These are phyloP conservation scores for Suillus clintonianus DNA, from an alignment of 768 basidiomycete species.

Conservation along the genomic window DNA sequence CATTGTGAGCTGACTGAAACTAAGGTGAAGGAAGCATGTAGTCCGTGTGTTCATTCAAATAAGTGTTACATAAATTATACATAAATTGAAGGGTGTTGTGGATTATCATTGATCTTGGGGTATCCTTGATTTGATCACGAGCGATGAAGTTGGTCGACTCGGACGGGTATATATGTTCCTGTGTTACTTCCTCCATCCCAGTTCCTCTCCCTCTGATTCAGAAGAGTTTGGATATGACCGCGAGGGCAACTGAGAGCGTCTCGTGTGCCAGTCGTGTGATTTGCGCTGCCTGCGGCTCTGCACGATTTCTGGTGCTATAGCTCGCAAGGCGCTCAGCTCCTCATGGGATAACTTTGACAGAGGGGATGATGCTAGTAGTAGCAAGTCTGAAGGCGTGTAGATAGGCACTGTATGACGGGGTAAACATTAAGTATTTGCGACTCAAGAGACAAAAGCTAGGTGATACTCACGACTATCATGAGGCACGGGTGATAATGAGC, in stretches of 20 bases:
- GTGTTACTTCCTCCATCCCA: slow-evolving; percentile 17
- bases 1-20: neutral
- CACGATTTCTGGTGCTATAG: slow-evolving; percentile 27
- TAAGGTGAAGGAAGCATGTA: too few relatives aligned
- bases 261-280: slow-evolving; percentile 21
- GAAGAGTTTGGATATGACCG: neutral
- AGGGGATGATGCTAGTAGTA: slow-evolving; percentile 24
- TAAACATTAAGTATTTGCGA: neutral
- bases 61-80: neutral
- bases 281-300: slow-evolving; percentile 28
- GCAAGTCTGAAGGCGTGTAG: slow-evolving; percentile 28
- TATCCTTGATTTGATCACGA: neutral
- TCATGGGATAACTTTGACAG: slow-evolving; percentile 13
- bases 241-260: neutral
- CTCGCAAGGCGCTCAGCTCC: slow-evolving; percentile 12
- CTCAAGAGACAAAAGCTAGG: neutral
- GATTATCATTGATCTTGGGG: neutral
- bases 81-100: neutral
- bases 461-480: slow-evolving; percentile 7
- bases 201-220: slow-evolving; percentile 17
- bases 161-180: neutral
- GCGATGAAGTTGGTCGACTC: neutral
- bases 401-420: slow-evolving; percentile 8
- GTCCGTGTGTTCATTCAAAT: neutral
- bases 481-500: neutral